phyloP scores from a whole-genome alignment of 2,329 filamentous ascomycete genomes.

The Sphaceloma murrayae region DNA sequence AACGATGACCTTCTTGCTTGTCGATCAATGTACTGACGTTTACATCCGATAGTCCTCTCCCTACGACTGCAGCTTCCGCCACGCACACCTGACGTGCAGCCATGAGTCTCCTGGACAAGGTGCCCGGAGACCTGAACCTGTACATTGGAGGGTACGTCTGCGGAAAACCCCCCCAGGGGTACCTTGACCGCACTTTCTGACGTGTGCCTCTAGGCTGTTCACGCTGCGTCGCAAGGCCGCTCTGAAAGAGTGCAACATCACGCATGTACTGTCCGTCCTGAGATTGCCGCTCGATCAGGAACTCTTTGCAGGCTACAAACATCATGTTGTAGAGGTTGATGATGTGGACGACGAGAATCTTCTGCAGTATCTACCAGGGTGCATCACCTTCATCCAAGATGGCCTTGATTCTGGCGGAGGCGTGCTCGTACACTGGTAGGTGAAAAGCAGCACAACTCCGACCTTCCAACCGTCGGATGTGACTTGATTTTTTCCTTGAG shows the following conservation, averaged over 20 bases:
- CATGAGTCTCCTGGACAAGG: conserved; percentile 55
- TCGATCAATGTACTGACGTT: too few relatives aligned
- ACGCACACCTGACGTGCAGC: not conserved
- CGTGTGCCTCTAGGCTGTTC: conserved; percentile 54
- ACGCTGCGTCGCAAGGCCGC: conserved; percentile 62
- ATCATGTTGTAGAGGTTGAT: conserved; percentile 74
- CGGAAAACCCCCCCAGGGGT: not conserved
- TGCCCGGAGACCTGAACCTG: conserved; percentile 60
- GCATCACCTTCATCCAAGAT: conserved; percentile 73
- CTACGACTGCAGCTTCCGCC: not conserved
- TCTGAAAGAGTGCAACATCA: conserved; percentile 65
- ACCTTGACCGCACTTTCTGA: not conserved
- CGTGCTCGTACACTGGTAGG: conserved; percentile 63
- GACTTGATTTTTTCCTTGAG: too few relatives aligned
- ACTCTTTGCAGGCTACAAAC: conserved; percentile 55
- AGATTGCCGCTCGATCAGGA: conserved; percentile 49
- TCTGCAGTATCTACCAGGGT: conserved; percentile 65
- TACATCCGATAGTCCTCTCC: not conserved
- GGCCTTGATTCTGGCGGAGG: conserved; percentile 55
- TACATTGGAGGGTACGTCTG: conserved; percentile 66
- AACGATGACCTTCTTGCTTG: too few relatives aligned
- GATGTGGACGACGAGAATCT: conserved; percentile 86
- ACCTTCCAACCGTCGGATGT: too few relatives aligned
- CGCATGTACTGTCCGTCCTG: conserved; percentile 80
- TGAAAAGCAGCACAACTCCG: conserved; percentile 20